These are phyloP conservation scores for Calocera cornea DNA, from an alignment of 768 basidiomycete species.

Conservation along the genomic window DNA sequence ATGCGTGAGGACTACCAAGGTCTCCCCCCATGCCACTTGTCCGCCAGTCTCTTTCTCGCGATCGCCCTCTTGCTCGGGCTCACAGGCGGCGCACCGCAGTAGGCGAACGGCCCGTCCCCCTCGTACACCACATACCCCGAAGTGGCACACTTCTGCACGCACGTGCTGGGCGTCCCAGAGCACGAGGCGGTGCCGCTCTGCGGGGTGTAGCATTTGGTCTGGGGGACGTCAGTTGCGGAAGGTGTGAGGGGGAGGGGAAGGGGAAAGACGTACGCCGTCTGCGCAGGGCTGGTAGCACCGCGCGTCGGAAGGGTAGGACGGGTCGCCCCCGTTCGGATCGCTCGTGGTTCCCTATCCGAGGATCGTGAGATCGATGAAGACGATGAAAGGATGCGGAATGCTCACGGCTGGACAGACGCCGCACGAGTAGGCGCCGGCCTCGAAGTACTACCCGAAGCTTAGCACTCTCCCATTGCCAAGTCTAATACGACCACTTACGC, in stretches of 20 bases:
- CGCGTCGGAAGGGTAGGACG: not conserved
- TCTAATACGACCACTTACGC: not conserved
- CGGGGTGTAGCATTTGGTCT: not conserved
- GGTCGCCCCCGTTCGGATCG: not conserved
- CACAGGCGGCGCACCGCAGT: not conserved
- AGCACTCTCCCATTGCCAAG: not conserved
- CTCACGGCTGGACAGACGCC: not conserved
- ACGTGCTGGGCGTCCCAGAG: not conserved
- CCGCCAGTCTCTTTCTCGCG: not conserved
- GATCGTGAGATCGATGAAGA: not conserved
- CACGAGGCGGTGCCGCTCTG: not conserved
- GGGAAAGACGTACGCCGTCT: not conserved
- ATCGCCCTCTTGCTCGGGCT: not conserved
- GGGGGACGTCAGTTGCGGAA: not conserved
- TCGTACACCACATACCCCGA: not conserved
- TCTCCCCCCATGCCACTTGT: not conserved
- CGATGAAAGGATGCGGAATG: not conserved
- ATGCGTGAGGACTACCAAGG: not conserved
- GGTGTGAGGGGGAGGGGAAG: not conserved
- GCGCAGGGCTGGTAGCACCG: slow-evolving; percentile 1
- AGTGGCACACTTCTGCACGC: not conserved
- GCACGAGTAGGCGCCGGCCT: not conserved
- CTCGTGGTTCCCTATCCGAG: not conserved
- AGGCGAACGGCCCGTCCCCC: not conserved
- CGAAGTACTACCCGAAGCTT: not conserved